phyloP scores from a whole-genome alignment of 805 yeast species.

The Candida awuae region DNA sequence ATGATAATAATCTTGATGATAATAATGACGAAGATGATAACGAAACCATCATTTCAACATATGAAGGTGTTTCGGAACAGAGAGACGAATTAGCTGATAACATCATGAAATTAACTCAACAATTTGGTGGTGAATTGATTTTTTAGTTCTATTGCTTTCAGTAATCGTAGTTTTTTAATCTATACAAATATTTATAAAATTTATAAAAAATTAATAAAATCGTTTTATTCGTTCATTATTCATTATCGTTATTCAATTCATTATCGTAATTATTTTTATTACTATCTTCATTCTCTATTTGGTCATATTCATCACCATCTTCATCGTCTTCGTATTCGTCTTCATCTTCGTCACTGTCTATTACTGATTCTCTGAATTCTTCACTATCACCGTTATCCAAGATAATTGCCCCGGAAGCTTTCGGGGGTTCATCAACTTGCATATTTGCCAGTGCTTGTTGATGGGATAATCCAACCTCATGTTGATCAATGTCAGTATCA shows the following conservation, averaged over 20 bases:
- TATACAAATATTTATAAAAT: no score
- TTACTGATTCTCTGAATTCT: conserved; percentile 28
- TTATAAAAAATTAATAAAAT: not conserved
- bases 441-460: conserved; percentile 13
- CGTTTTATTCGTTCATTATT: conserved; percentile 1
- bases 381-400: conserved; percentile 36
- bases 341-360: conserved; percentile 1
- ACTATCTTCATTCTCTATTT: not conserved
- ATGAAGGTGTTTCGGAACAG: conserved; percentile 27
- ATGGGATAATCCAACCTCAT: conserved; percentile 11
- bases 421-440: conserved; percentile 15
- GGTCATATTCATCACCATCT: not conserved
- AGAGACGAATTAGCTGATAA: conserved; percentile 6
- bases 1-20: conserved; percentile 6
- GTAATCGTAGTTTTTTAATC: no score
- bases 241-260: not conserved
- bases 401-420: conserved; percentile 24
- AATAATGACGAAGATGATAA: conserved; percentile 8
- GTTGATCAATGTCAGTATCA: conserved; percentile 7
- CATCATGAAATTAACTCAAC: conserved; percentile 31
- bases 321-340: conserved; percentile 2
- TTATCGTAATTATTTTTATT: not conserved
- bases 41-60: conserved; percentile 5
- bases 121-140: conserved; percentile 31
- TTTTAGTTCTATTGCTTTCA: no score